Conservation (phyloP, 2,329 filamentous ascomycete species). For the Corniculantispora saksenae region DNA sequence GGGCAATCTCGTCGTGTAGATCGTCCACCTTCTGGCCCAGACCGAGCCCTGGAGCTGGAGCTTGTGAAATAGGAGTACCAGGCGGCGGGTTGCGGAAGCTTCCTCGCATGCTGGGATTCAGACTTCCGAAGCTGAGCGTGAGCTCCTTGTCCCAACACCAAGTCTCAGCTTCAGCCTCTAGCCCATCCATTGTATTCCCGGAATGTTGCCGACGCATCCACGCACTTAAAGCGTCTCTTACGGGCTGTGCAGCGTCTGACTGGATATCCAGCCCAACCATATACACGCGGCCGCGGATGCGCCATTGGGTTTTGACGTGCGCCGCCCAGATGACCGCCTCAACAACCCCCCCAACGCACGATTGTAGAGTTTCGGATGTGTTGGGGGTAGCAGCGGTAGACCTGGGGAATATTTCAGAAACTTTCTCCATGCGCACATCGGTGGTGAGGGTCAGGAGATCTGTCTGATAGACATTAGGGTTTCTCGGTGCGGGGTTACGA, state of each 20-base stretch:
- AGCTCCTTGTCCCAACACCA: constrained; percentile 84
- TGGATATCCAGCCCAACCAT: constrained; percentile 71
- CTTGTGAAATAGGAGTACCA: constrained; percentile 58
- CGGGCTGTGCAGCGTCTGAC: constrained; percentile 41
- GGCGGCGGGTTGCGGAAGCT: constrained; percentile 73
- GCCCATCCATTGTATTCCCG: constrained; percentile 6
- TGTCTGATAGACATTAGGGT: constrained; percentile 68
- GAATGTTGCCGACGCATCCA: constrained; percentile 56
- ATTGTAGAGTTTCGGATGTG: constrained; percentile 31
- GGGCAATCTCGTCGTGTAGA: constrained; percentile 68
- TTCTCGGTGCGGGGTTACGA: constrained; percentile 70
- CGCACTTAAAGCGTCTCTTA: constrained; percentile 59
- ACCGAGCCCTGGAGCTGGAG: constrained; percentile 43
- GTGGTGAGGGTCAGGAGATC: constrained; percentile 85
- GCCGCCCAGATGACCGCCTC: constrained; percentile 84
- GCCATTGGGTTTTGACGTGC: constrained; percentile 76
- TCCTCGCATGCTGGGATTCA: constrained; percentile 77
- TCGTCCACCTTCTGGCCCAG: constrained; percentile 68
- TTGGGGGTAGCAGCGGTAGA: constrained; percentile 19
- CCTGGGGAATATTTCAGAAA: constrained; percentile 65
- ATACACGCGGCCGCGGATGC: constrained; percentile 74
- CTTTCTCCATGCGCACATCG: constrained; percentile 84
- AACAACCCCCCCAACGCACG: constrained; percentile 67
- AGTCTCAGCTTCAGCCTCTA: constrained; percentile 23
- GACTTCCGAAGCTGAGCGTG: constrained; percentile 86